Evolutionary conservation across 2,329 filamentous ascomycete species (phyloP), one percentile per base, ranked within the genome.

Genomic region (Fusarium paranaense): DNA sequence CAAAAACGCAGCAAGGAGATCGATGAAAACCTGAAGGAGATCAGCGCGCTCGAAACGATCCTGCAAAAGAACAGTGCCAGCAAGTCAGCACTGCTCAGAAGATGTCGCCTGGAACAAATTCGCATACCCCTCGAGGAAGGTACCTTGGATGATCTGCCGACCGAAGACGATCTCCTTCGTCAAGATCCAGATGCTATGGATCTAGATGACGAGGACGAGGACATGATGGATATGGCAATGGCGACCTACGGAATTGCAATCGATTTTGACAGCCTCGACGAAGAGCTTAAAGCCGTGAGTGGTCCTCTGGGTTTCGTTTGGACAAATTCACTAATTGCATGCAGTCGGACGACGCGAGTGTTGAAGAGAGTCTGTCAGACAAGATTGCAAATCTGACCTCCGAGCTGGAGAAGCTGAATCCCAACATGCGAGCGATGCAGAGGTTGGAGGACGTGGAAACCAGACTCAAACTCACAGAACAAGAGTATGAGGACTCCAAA

Each of bases 371-470:
- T 67, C 87, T 99, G 2, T 90, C 93, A 62, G 94, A 97, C 63
- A 92, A 91, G 78, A 95, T 99, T 73, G 87, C 89, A 22, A 88
- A 89, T 32, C 88, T 99, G 11, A 91, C 92, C 52, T 86, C 89
- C 35, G 94, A 98, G 76, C 90, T 99, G 22, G 95, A 98, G 80
- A 98, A 98, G 83, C 92, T 98, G 83, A 95, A 97, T 71, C 97
- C 97, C 30, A 98, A 99, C 82, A 97, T 98, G 91, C 94, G 96
- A 78, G 97, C 96, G 10, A 95, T 95, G 83, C 95, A 98, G 80
- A 94, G 96, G 59, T 88, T 99, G 6, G 94, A 97, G 80, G 92
- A 91, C 25, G 95, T 97, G 10, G 94, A 97, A 82, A 89, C 91
- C 61, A 92, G 95, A 70, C 91, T 98, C 27, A 92, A 94, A 73